Base-by-base conservation (phyloP, 129 eudicot species). In the sunflower (Helianthus annuus) region DNA sequence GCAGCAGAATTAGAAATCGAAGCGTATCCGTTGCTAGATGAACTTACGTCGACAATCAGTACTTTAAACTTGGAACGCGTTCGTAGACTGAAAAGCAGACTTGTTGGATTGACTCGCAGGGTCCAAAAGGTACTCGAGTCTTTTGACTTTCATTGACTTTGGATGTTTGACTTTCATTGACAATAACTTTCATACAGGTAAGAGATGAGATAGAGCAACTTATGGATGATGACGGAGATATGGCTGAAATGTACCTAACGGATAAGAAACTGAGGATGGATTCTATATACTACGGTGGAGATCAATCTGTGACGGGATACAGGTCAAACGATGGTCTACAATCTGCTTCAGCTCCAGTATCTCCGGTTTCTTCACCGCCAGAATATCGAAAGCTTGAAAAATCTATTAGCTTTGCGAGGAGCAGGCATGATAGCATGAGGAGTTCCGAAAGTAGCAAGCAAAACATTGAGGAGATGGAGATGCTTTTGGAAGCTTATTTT, bases 231-330 rank as follows among this genome's bases (percentile, higher is more conserved):
- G 97, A 92, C 72, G 97, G 91, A 49, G 96, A 92, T 78, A 88
- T 92, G 97, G 97, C 97, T 52, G 97, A 92, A 76, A 92, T 92
- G 97, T 89, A 92, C 70, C 86, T 91, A 19, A 91, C 97, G 6
- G 97, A 91, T 67, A 91, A 91, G 91, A 91, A 86, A 82, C 61
- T 45, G 0, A 77, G 87, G 49, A 80, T 86, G 87, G 97, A 91
- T 51, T 76, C 85, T 39, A 54, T 87, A 16, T 76, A 76, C 48
- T 87, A 80, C 54, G 95, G 89, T 38, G 97, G 89, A 76, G 96
- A 92, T 66, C 98, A 87, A 74, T 85, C 96, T 15, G 3, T 85
- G 70, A 48, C 81, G 40, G 96, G 95, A 48, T 86, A 78, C 71
- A 80, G 88, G 66, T 85, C 93, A 32, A 83, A 55, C 61, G 96